phyloP scores from a whole-genome alignment of 306 rosid genomes.

The Cucurbita argyrosperma region DNA sequence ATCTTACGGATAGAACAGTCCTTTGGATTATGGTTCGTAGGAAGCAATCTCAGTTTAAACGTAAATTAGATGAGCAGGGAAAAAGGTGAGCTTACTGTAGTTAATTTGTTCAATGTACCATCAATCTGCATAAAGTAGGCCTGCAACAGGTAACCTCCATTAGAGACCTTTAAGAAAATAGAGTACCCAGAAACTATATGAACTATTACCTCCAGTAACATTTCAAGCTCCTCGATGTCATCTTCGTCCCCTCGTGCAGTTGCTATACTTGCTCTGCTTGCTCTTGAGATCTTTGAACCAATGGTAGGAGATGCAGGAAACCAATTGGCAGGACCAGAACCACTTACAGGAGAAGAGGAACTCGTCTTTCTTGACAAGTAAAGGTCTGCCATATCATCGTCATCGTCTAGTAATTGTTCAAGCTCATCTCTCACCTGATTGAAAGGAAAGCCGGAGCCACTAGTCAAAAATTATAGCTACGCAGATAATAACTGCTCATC shows the following conservation, averaged over 20 bases:
- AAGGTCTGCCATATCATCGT: conserved; percentile 94
- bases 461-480: neutral
- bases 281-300: conserved; percentile 65
- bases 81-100: conserved; percentile 33
- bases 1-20: neutral
- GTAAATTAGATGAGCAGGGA: neutral
- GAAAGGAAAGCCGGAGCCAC: neutral
- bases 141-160: conserved; percentile 26
- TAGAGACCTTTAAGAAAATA: conserved; percentile 5
- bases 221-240: conserved; percentile 79
- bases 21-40: no score
- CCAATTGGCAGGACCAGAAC: conserved; percentile 44
- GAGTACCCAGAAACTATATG: neutral
- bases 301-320: conserved; percentile 42
- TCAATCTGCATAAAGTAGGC: conserved; percentile 82
- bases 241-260: conserved; percentile 51
- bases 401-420: conserved; percentile 86
- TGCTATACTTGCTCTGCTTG: conserved; percentile 62
- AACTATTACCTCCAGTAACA: conserved; percentile 61
- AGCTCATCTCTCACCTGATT: conserved; percentile 79
- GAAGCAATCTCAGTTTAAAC: no score
- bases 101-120: conserved; percentile 56
- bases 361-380: conserved; percentile 80
- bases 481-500: neutral
- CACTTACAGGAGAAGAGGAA: conserved; percentile 63